Conservation (phyloP, 1,139 yeast genomes). For the Hyphopichia buzzinii region DNA sequence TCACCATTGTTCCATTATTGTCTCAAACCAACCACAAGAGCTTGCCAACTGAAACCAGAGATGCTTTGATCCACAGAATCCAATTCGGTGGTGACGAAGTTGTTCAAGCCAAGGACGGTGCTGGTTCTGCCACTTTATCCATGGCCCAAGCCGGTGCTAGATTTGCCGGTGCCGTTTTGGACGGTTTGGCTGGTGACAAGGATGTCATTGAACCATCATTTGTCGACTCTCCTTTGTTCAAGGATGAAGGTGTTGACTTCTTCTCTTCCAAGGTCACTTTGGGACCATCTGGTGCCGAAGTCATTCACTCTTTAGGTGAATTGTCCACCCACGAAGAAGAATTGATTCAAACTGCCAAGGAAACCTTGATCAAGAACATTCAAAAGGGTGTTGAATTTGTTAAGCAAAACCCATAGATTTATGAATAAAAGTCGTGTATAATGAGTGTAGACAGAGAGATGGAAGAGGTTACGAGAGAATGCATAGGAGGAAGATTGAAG, state of each 20-base stretch:
- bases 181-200: constrained; percentile 52
- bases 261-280: constrained; percentile 67
- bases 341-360: constrained; percentile 53
- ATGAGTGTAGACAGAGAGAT: no score
- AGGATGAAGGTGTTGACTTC: constrained; percentile 52
- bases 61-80: constrained; percentile 77
- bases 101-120: constrained; percentile 91
- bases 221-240: constrained; percentile 49
- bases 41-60: constrained; percentile 54
- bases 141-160: constrained; percentile 97
- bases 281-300: constrained; percentile 55
- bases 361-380: constrained; percentile 56
- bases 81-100: constrained; percentile 98
- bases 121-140: constrained; percentile 91
- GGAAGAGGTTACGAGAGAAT: no score
- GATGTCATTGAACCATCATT: constrained; percentile 51
- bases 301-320: constrained; percentile 54
- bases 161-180: constrained; percentile 61
- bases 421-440: not conserved
- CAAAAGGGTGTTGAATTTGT: constrained; percentile 59
- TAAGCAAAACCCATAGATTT: constrained; percentile 46
- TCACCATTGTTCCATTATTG: constrained; percentile 86
- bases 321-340: constrained; percentile 58
- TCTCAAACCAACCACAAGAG: constrained; percentile 58
- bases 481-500: no score